Evolutionary conservation across 192 early-diverging fungal species (phyloP).

Genomic region (Radiomyces spectabilis): DNA sequence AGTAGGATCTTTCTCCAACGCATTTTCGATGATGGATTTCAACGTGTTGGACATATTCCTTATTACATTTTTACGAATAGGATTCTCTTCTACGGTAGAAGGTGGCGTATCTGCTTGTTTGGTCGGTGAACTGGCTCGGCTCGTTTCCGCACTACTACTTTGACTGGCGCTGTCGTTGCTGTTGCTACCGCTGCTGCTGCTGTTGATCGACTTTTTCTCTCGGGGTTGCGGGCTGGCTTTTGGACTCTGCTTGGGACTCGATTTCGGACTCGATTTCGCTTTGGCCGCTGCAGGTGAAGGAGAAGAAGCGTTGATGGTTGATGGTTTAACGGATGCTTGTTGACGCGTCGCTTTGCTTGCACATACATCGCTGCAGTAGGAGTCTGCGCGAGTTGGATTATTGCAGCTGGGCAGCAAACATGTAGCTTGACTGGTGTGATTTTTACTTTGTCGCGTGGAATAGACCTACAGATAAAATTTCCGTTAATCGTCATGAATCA

Average conservation of each 20-base stretch:
- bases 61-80: constrained; percentile 36
- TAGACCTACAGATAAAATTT: too few species aligned
- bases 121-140: too few species aligned
- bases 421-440: background rate
- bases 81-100: constrained; percentile 30
- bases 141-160: too few species aligned
- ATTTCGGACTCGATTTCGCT: background rate
- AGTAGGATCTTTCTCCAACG: constrained; percentile 8
- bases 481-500: too few species aligned
- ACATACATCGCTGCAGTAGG: constrained; percentile 20
- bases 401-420: constrained; percentile 11
- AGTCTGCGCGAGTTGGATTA: constrained; percentile 15
- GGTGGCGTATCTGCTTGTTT: background rate
- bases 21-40: constrained; percentile 11
- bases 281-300: background rate
- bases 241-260: constrained; percentile 3
- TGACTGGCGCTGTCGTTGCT: too few species aligned
- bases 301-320: background rate
- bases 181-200: background rate
- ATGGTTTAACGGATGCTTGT: background rate
- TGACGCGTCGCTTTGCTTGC: background rate
- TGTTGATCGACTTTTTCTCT: background rate
- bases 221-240: background rate
- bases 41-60: constrained; percentile 35
- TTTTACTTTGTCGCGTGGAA: too few species aligned